Evolutionary conservation across 495 filamentous ascomycete species (phyloP).

Genomic region (Aspergillus ostianus): DNA sequence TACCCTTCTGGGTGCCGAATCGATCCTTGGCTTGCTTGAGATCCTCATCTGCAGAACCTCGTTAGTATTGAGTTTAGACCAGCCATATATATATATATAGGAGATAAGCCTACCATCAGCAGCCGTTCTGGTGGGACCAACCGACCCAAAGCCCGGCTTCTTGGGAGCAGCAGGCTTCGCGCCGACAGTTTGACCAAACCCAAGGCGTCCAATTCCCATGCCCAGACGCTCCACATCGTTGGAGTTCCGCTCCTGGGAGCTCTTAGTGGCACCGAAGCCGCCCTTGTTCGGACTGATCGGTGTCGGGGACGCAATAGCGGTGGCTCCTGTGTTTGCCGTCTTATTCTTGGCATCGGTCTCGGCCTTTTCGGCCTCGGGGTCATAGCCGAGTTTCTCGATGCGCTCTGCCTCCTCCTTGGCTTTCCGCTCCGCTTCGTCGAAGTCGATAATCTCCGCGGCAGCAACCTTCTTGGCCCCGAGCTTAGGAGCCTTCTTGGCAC

Average conservation of each 20-base stretch:
- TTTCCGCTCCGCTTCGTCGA: constrained; percentile 94
- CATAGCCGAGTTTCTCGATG: constrained; percentile 97
- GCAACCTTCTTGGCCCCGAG: constrained; percentile 88
- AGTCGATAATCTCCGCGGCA: constrained; percentile 77
- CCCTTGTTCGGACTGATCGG: constrained; percentile 65
- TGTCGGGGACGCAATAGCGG: constrained; percentile 66
- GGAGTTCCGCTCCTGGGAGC: constrained; percentile 54
- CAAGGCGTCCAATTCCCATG: constrained; percentile 83
- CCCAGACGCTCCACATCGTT: constrained; percentile 87
- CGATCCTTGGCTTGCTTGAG: constrained; percentile 32
- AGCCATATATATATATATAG: constrained; percentile 1
- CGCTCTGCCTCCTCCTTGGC: constrained; percentile 97
- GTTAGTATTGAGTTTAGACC: neutral
- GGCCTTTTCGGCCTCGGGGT: constrained; percentile 81
- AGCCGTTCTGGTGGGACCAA: constrained; percentile 61
- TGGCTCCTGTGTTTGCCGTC: constrained; percentile 49
- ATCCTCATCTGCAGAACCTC: constrained; percentile 34
- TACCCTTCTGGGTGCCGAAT: constrained; percentile 91
- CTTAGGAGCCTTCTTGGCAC: constrained; percentile 83
- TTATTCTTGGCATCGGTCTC: constrained; percentile 54
- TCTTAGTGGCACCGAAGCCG: constrained; percentile 57
- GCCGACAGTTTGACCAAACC: constrained; percentile 83
- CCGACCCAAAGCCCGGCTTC: constrained; percentile 85
- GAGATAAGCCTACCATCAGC: constrained; percentile 60
- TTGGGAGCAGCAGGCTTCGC: constrained; percentile 64